A percentile compares a stretch with the other conserved stretches of the same genome.
These are phyloP conservation scores for Pichia sp. DNA, from an alignment of 1,139 yeast genomes.

Conservation along the genomic window DNA sequence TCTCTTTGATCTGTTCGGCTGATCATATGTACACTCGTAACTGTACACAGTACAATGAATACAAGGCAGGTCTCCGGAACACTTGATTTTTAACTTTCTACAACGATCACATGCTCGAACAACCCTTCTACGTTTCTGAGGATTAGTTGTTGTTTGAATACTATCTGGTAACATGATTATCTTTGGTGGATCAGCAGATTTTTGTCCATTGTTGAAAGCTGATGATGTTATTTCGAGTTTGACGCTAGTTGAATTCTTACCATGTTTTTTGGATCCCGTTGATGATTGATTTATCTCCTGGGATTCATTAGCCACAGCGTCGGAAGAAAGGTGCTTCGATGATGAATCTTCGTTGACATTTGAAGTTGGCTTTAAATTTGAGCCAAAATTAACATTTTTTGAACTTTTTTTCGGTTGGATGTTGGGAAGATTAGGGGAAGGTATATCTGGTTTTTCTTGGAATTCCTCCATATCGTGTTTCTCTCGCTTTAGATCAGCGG, in stretches of 20 bases:
- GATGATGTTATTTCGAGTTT: slow-evolving; percentile 4
- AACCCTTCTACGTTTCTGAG: slow-evolving; percentile 66
- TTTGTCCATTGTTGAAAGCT: not conserved
- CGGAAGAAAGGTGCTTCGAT: no score
- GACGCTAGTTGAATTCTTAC: not conserved
- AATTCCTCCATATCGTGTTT: no score
- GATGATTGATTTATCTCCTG: not conserved
- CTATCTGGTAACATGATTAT: slow-evolving; percentile 20
- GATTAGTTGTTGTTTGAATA: slow-evolving; percentile 2
- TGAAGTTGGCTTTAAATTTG: no score
- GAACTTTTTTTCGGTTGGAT: no score
- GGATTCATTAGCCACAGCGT: no score
- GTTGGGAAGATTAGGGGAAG: no score
- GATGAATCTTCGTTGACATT: no score
- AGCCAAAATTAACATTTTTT: no score
- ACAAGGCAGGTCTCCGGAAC: slow-evolving; percentile 85
- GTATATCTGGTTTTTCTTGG: no score
- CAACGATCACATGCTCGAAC: slow-evolving; percentile 78
- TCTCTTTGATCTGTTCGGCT: slow-evolving; percentile 29
- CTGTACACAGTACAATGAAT: slow-evolving; percentile 86
- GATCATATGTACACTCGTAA: slow-evolving; percentile 56
- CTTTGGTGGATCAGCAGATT: slow-evolving; percentile 16
- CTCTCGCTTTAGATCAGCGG: no score
- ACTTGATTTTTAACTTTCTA: slow-evolving; percentile 66
- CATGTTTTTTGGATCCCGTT: not conserved